These are phyloP conservation scores for Candida jianshihensis DNA, from an alignment of 805 yeast species.

Conservation along the genomic window DNA sequence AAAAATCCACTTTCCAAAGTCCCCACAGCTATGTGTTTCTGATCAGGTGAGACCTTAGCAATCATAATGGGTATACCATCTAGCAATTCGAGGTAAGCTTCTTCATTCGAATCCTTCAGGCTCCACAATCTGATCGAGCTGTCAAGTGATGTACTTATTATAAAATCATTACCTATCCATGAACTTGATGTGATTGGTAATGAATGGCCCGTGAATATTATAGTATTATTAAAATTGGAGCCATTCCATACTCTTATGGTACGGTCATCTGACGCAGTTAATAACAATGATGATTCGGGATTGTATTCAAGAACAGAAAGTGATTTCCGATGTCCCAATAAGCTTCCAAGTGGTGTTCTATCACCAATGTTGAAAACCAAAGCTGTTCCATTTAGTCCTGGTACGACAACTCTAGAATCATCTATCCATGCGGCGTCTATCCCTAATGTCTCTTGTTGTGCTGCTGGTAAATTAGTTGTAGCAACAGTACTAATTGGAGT, in stretches of 20 bases:
- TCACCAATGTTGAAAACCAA: constrained; percentile 47
- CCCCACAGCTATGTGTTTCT: constrained; percentile 49
- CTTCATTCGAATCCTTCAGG: constrained; percentile 31
- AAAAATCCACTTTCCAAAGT: constrained; percentile 56
- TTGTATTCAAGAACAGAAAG: constrained; percentile 52
- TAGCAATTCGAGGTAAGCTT: constrained; percentile 28
- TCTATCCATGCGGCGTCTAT: constrained; percentile 72
- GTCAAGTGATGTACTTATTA: constrained; percentile 61
- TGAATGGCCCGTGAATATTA: constrained; percentile 45
- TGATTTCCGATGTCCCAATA: constrained; percentile 60
- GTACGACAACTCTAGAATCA: constrained; percentile 59
- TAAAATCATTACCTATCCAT: constrained; percentile 42
- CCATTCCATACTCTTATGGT: constrained; percentile 73
- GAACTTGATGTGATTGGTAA: constrained; percentile 48
- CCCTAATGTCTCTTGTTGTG: constrained; percentile 31
- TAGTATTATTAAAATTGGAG: constrained; percentile 44
- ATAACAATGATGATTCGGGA: constrained; percentile 42
- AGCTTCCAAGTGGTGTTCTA: constrained; percentile 39
- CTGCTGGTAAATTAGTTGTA: background rate
- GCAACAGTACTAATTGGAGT: constrained; percentile 4
- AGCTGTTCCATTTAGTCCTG: constrained; percentile 50
- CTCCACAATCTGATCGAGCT: constrained; percentile 70
- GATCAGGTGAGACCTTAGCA: constrained; percentile 46
- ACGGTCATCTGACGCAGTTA: constrained; percentile 75
- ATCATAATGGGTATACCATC: constrained; percentile 51